phyloP scores from a whole-genome alignment of 1,139 yeast genomes.

The Blastobotrys apis region DNA sequence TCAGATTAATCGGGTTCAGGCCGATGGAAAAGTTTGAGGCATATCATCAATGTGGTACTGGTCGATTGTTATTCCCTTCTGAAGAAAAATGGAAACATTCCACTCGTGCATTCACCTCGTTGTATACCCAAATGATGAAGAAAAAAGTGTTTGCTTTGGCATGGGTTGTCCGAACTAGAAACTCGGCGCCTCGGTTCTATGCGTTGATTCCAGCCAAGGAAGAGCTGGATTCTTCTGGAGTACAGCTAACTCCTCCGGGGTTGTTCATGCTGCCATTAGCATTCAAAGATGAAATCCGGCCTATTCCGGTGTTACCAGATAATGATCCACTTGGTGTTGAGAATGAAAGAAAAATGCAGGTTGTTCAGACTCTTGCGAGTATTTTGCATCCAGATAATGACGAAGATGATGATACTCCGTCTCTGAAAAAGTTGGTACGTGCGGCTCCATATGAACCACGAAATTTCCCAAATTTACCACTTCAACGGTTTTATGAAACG shows the following conservation, averaged over 20 bases:
- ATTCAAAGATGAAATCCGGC: constrained; percentile 35
- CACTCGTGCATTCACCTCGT: constrained; percentile 57
- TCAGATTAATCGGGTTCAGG: constrained; percentile 66
- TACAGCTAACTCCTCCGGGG: constrained; percentile 31
- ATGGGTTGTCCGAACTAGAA: constrained; percentile 61
- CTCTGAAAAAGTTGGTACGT: not conserved
- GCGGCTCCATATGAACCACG: not conserved
- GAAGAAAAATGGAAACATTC: constrained; percentile 60
- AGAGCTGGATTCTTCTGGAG: constrained; percentile 10
- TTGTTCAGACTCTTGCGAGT: not conserved
- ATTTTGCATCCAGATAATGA: not conserved
- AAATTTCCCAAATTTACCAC: constrained; percentile 51
- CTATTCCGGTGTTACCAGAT: constrained; percentile 24
- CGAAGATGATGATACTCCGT: not conserved
- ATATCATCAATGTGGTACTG: constrained; percentile 49
- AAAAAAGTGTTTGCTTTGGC: constrained; percentile 55
- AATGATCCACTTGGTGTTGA: not conserved
- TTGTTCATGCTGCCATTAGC: constrained; percentile 38
- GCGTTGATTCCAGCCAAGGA: constrained; percentile 54
- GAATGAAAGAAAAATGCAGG: not conserved
- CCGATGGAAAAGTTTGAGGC: constrained; percentile 33
- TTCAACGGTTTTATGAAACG: constrained; percentile 58
- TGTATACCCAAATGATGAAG: constrained; percentile 55
- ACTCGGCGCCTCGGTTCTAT: constrained; percentile 55
- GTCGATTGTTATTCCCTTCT: constrained; percentile 59